Conservation (phyloP, 2,329 filamentous ascomycete species). For the Cercospora sojina region DNA sequence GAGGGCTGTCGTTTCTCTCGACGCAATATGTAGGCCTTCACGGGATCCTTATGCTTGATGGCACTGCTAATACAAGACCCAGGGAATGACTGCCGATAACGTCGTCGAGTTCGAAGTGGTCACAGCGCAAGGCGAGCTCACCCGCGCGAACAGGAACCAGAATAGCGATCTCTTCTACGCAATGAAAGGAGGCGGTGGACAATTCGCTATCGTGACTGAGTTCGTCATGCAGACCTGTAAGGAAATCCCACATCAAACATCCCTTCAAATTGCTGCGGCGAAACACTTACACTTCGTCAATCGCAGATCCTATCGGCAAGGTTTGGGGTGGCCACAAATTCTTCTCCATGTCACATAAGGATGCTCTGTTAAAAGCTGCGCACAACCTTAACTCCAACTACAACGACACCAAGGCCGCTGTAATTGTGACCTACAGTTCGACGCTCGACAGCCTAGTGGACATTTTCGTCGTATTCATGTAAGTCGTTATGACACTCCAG, state of each 20-base stretch:
- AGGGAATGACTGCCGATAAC: conserved; percentile 34
- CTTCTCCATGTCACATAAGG: conserved; percentile 41
- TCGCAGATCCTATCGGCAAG: conserved; percentile 16
- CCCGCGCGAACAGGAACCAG: conserved; percentile 27
- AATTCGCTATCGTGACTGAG: conserved; percentile 42
- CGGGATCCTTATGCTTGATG: not conserved
- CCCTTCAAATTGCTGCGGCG: not conserved
- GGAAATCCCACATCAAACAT: not conserved
- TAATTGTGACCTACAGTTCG: conserved; percentile 58
- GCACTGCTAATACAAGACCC: not conserved
- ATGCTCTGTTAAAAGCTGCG: conserved; percentile 42
- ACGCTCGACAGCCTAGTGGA: conserved; percentile 48
- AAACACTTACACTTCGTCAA: not conserved
- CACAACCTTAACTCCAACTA: conserved; percentile 58
- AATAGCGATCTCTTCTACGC: conserved; percentile 33
- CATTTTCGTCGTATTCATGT: conserved; percentile 59
- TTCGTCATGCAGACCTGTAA: conserved; percentile 33
- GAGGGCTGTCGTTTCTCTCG: conserved; percentile 31
- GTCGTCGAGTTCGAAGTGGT: conserved; percentile 37
- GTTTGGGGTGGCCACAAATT: conserved; percentile 52
- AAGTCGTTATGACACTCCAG: not conserved
- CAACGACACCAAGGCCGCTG: conserved; percentile 58
- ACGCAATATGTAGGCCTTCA: conserved; percentile 33
- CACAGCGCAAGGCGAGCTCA: conserved; percentile 28
- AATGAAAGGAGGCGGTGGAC: conserved; percentile 31